Conservation (phyloP, 2,329 filamentous ascomycete genomes). For the Aspergillus fijiensis region DNA sequence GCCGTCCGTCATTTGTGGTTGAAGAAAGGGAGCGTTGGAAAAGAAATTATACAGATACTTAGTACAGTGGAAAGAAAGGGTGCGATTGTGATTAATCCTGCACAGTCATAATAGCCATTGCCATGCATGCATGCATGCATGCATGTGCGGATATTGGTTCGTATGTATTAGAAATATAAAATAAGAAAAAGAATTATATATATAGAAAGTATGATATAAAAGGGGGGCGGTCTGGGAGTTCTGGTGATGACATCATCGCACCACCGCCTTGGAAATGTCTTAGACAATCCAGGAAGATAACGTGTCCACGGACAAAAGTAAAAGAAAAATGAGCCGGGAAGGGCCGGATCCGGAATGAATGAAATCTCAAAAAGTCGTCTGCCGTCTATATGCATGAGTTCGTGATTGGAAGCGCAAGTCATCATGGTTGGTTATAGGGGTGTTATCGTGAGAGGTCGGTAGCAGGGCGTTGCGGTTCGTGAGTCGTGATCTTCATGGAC, state of each 20-base stretch:
- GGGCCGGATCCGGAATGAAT: background rate
- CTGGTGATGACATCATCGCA: background rate
- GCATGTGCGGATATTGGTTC: too few relatives aligned
- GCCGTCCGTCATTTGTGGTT: too few relatives aligned
- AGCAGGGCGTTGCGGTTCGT: constrained; percentile 11
- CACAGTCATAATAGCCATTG: too few relatives aligned
- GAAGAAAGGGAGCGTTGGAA: too few relatives aligned
- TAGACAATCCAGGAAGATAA: background rate
- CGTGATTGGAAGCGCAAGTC: constrained; percentile 16
- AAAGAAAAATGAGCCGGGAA: background rate
- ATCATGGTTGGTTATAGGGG: background rate
- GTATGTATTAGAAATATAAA: constrained; percentile 2
- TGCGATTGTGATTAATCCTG: too few relatives aligned
- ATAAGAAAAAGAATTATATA: background rate
- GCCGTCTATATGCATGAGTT: constrained; percentile 20
- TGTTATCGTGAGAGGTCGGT: constrained; percentile 7
- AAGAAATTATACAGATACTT: too few relatives aligned
- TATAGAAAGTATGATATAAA: background rate
- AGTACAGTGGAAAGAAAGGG: too few relatives aligned
- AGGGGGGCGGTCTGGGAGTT: background rate
- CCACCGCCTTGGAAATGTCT: background rate
- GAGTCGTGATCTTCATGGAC: constrained; percentile 9
- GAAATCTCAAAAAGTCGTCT: background rate
- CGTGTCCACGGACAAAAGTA: background rate
- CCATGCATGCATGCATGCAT: too few relatives aligned